phyloP scores from a whole-genome alignment of 73 alveolate genomes.

The Paramecium sexaurelia region DNA sequence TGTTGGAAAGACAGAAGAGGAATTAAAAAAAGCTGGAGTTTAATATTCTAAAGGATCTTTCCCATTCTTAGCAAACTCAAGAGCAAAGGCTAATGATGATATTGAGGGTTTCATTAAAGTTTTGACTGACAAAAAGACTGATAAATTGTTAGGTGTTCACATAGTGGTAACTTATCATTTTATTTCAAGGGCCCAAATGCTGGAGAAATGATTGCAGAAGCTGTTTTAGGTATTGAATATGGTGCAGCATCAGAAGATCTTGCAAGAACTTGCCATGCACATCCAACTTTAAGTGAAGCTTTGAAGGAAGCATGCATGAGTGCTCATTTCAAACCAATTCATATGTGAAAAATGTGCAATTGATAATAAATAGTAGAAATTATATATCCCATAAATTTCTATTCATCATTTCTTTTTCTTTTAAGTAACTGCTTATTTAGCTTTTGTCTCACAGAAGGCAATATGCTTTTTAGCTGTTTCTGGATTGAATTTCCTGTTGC shows the following conservation, averaged over 20 bases:
- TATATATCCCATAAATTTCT: neutral
- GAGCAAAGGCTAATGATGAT: conserved; percentile 95
- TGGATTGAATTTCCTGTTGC: conserved; percentile 74
- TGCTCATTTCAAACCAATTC: conserved; percentile 89
- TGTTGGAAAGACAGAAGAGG: conserved; percentile 96
- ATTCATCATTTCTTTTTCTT: conserved; percentile 4
- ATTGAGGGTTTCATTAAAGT: conserved; percentile 94
- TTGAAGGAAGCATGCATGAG: conserved; percentile 95
- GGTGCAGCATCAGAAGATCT: conserved; percentile 98
- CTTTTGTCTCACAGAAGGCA: conserved; percentile 73
- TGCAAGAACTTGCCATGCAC: conserved; percentile 97
- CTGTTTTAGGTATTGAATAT: conserved; percentile 92
- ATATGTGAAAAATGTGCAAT: conserved; percentile 69
- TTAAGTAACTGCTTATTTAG: conserved; percentile 61
- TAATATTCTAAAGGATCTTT: conserved; percentile 88
- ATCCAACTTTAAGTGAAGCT: conserved; percentile 96
- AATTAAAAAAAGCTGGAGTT: conserved; percentile 82
- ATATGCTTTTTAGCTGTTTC: conserved; percentile 76
- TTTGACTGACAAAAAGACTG: conserved; percentile 86
- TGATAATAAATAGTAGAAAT: neutral
- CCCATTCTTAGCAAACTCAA: conserved; percentile 95
- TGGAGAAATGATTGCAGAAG: conserved; percentile 96
- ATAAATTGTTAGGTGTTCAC: conserved; percentile 86
- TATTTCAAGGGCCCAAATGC: conserved; percentile 93
- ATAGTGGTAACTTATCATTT: neutral